Conservation (phyloP, 441 rosid species). For the Macaranga tanarius region DNA sequence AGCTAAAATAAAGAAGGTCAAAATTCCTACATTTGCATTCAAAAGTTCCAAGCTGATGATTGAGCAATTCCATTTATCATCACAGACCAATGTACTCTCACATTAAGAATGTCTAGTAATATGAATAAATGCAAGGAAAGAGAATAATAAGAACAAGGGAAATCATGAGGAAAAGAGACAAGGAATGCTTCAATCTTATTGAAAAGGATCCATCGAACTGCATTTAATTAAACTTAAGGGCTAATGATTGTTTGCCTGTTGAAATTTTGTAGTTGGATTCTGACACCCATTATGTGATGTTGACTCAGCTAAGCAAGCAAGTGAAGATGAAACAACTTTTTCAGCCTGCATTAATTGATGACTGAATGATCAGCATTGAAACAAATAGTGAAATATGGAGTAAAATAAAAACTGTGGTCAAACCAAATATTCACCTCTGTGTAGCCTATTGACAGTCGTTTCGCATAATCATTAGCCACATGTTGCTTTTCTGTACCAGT, state of each 20-base stretch:
- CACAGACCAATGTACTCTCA: background rate
- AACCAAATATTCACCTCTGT: constrained; percentile 51
- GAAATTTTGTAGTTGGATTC: constrained; percentile 46
- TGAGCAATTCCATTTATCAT: background rate
- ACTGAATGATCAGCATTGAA: constrained; percentile 4
- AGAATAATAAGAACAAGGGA: constrained; percentile 4
- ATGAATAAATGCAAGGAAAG: background rate
- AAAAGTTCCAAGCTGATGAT: constrained; percentile 4
- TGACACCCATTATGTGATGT: constrained; percentile 35
- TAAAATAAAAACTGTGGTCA: constrained; percentile 13
- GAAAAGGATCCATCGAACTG: constrained; percentile 1
- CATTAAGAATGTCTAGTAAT: background rate
- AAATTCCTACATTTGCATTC: background rate
- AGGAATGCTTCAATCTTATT: background rate
- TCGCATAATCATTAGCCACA: constrained; percentile 95
- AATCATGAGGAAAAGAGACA: constrained; percentile 1
- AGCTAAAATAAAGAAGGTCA: constrained; percentile 4
- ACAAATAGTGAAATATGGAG: constrained; percentile 13
- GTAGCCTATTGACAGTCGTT: constrained; percentile 87
- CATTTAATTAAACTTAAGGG: constrained; percentile 7
- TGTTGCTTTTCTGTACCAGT: constrained; percentile 95
- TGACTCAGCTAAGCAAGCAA: constrained; percentile 66
- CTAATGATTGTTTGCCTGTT: constrained; percentile 58
- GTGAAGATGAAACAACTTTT: constrained; percentile 76
- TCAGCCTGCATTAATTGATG: constrained; percentile 66